Percentiles rank a stretch among this genome's conserved stretches.
Conservation (phyloP, 169 alveolate species). For the Eimeria tenella region DNA sequence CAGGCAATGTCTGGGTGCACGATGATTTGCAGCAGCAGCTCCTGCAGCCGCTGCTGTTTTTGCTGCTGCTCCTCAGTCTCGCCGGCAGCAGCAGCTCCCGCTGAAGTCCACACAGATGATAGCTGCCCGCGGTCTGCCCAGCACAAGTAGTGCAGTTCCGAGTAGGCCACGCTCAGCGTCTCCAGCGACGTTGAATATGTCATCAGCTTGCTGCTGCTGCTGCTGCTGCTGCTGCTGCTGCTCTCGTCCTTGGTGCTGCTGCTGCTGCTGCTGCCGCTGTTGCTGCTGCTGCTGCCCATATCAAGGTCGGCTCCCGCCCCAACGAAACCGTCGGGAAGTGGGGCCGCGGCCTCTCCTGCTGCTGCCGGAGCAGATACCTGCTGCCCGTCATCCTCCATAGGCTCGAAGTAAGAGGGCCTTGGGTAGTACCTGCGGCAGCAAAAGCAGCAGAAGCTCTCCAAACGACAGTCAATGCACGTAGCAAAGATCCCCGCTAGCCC, state of each 20-base stretch:
- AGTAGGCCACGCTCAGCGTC: slow-evolving; percentile 21
- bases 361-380: slow-evolving; percentile 3
- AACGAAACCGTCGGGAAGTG: not conserved
- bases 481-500: not conserved
- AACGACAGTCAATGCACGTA: not conserved
- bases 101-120: not conserved
- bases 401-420: slow-evolving; percentile 76
- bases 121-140: slow-evolving; percentile 44
- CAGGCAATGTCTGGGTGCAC: slow-evolving; percentile 38
- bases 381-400: slow-evolving; percentile 31
- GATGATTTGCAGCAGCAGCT: slow-evolving; percentile 66
- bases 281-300: not conserved
- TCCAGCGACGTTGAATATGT: slow-evolving; percentile 15
- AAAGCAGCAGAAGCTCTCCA: slow-evolving; percentile 23
- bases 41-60: slow-evolving; percentile 67
- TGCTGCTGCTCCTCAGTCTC: slow-evolving; percentile 44
- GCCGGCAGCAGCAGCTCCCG: slow-evolving; percentile 8
- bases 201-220: slow-evolving; percentile 52
- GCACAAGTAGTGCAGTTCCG: slow-evolving; percentile 18
- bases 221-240: slow-evolving; percentile 59
- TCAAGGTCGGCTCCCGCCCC: not conserved
- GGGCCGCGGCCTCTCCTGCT: not conserved
- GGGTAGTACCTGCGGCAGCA: slow-evolving; percentile 67
- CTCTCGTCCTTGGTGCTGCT: not conserved
- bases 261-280: slow-evolving; percentile 67